A percentile compares a stretch with the other conserved stretches of the same genome.
These are phyloP conservation scores for Tremellales sp. DNA, from an alignment of 1,284 basidiomycete species.

Conservation along the genomic window DNA sequence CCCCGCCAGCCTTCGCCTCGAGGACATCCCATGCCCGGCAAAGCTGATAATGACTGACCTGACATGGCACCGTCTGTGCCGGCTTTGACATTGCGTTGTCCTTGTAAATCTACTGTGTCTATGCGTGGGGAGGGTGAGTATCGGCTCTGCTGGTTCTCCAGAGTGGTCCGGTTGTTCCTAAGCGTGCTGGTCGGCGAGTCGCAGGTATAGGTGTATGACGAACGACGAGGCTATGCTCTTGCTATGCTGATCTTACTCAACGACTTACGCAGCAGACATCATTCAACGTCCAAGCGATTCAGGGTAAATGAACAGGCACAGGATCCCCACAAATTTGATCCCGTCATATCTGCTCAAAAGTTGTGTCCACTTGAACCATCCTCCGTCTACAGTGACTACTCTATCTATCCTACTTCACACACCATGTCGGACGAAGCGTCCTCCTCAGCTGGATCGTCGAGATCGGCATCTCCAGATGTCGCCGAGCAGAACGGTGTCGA, in stretches of 20 bases:
- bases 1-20: no score
- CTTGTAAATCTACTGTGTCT: no score
- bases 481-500: conserved; percentile 8
- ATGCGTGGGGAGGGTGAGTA: no score
- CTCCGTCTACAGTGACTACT: background rate
- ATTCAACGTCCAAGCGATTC: no score
- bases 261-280: background rate
- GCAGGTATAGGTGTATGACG: no score
- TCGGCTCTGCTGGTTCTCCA: no score
- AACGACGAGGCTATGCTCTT: no score
- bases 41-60: conserved; percentile 56
- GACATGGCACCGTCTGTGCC: conserved; percentile 61
- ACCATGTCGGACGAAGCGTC: conserved; percentile 16
- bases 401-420: conserved; percentile 1
- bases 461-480: conserved; percentile 11
- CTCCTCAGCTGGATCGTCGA: conserved; percentile 21
- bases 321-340: background rate
- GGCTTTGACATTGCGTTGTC: conserved; percentile 10
- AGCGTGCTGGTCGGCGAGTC: no score
- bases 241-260: no score
- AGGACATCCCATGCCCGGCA: no score
- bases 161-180: no score
- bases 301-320: background rate
- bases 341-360: background rate
- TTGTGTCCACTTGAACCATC: background rate